phyloP scores from a whole-genome alignment of 495 filamentous ascomycete genomes.

The Penicillium paradoxum region DNA sequence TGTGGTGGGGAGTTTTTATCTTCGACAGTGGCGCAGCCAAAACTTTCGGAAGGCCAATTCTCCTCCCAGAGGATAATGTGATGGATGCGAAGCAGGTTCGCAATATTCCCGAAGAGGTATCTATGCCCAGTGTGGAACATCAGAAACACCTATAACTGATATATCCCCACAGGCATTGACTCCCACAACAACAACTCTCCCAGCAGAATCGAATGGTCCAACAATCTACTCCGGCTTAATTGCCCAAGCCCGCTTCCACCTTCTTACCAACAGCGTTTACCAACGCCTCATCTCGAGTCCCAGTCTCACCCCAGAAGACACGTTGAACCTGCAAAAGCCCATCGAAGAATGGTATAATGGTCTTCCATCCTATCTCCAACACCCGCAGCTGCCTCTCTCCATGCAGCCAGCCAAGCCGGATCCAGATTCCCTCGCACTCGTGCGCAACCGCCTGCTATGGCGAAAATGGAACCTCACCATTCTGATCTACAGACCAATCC shows the following conservation, averaged over 20 bases:
- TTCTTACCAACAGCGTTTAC: slow-evolving; percentile 47
- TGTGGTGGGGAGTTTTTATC: slow-evolving; percentile 48
- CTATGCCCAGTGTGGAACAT: not conserved
- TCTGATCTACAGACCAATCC: slow-evolving; percentile 48
- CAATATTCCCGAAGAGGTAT: slow-evolving; percentile 46
- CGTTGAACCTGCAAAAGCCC: slow-evolving; percentile 39
- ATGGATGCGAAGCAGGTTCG: slow-evolving; percentile 45
- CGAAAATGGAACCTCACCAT: slow-evolving; percentile 50
- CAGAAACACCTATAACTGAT: not conserved
- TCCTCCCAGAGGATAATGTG: slow-evolving; percentile 44
- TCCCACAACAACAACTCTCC: slow-evolving; percentile 37
- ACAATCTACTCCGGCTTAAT: slow-evolving; percentile 49
- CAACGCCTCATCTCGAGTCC: slow-evolving; percentile 49
- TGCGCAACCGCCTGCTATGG: slow-evolving; percentile 43
- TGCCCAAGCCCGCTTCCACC: slow-evolving; percentile 46
- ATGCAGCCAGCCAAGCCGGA: slow-evolving; percentile 22
- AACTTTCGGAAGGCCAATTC: slow-evolving; percentile 44
- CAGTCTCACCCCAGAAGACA: slow-evolving; percentile 43
- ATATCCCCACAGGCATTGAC: slow-evolving; percentile 31
- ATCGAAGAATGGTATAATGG: slow-evolving; percentile 46
- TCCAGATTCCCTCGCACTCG: slow-evolving; percentile 34
- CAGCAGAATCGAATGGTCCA: slow-evolving; percentile 37
- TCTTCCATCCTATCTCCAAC: slow-evolving; percentile 43
- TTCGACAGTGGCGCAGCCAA: slow-evolving; percentile 47
- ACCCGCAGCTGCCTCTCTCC: slow-evolving; percentile 22